Conservation (phyloP, 768 basidiomycete species). For the Serendipita sp. region DNA sequence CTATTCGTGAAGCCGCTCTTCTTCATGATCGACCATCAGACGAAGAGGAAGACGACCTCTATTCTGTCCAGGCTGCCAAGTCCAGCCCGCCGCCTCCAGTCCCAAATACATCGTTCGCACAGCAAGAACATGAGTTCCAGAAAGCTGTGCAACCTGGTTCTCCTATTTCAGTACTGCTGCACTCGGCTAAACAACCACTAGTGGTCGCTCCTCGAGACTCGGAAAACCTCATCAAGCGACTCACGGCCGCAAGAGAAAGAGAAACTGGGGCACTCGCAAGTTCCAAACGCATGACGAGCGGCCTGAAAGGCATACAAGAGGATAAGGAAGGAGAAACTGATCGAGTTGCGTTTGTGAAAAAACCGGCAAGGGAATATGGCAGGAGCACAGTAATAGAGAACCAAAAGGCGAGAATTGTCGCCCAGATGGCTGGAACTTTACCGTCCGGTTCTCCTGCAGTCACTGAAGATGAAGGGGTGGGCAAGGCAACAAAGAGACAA, state of each 20-base stretch:
- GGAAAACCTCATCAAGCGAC: not conserved
- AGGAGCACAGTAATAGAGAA: conserved; percentile 64
- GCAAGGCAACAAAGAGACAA: conserved; percentile 10
- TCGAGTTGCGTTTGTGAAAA: conserved; percentile 22
- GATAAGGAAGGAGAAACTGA: conserved; percentile 24
- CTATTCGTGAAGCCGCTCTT: conserved; percentile 42
- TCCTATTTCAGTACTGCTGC: conserved; percentile 82
- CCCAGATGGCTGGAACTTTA: conserved; percentile 63
- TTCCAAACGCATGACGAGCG: conserved; percentile 17
- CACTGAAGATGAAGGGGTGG: conserved; percentile 23
- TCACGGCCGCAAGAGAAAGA: conserved; percentile 9
- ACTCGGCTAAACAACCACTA: conserved; percentile 62
- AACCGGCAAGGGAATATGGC: conserved; percentile 5
- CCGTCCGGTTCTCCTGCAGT: conserved; percentile 23
- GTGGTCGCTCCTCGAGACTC: conserved; percentile 32
- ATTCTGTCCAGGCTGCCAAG: not conserved
- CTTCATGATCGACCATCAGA: conserved; percentile 46
- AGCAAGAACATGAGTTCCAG: conserved; percentile 94
- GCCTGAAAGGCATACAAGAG: conserved; percentile 32
- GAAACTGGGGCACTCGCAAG: conserved; percentile 23
- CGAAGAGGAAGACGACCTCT: conserved; percentile 24
- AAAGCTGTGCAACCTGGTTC: conserved; percentile 89
- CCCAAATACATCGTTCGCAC: conserved; percentile 42
- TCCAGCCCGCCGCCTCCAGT: conserved; percentile 15
- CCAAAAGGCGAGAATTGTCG: conserved; percentile 86